Base-by-base conservation (phyloP, 176 grass and related monocot species). In the Saccharum officinarum region DNA sequence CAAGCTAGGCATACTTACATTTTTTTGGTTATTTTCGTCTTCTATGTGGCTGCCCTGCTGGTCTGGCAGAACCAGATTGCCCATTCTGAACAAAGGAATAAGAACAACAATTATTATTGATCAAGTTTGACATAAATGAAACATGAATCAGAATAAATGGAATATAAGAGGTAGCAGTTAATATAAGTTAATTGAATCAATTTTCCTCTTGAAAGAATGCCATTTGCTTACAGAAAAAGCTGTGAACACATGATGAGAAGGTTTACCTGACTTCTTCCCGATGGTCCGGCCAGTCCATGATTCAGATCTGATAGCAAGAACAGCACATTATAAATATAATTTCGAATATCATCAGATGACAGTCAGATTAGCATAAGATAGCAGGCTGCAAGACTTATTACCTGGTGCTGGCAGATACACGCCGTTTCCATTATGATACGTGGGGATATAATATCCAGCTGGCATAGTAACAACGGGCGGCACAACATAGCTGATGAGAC, bases 1-100 rank as follows among this genome's bases (percentile, higher is more conserved):
- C 3, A 81, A 76, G 40, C 22, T 62, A 62, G 8, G n/a, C 47
- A 46, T 8, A 5, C 80, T 78, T 89, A 87, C 89, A 88, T 87
- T 86, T 88, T n/a, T 37, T 67, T 28, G 28, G 23, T 55, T 75
- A 78, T 57, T 84, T 66, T 47, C 83, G 73, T 66, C 71, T 82
- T 78, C 80, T 36, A 38, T 82, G 33, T 33, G 71, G 22, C 54
- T 37, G 45, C 5, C 55, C n/a, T 1, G 3, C 66, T 30, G 8
- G 13, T 40, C 25, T 33, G 0, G 4, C 55, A 75, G 81, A 60
- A 74, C 60, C 18, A 60, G 83, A 74, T 82, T 94, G 83, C 17
- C 75, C 68, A 75, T 72, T 50, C 15, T 50, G 4, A 50, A 17
- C 47, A 50, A 50, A 17, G 47, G 47, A 50, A 50, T 9, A 12